A percentile compares a stretch with the other conserved stretches of the same genome.
These are phyloP conservation scores for Penicillium sp. DNA, from an alignment of 2,329 filamentous ascomycete genomes.

Conservation along the genomic window DNA sequence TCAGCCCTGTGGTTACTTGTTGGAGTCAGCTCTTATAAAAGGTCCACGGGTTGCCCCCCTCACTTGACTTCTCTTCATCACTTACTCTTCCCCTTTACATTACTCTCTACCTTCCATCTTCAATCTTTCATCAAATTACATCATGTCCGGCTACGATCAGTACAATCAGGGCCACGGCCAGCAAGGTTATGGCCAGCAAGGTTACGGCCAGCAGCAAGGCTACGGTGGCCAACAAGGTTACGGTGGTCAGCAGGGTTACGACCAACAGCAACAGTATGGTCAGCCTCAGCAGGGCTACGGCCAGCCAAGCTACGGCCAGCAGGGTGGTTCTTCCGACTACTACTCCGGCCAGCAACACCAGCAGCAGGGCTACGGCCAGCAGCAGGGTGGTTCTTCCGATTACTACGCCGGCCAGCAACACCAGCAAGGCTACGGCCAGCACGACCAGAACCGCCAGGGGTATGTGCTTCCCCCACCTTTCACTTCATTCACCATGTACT, in stretches of 20 bases:
- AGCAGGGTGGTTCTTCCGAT: constrained; percentile 11
- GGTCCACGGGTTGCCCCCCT: neutral
- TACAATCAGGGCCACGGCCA: constrained; percentile 20
- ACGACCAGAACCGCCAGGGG: constrained; percentile 29
- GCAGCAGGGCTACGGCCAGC: constrained; percentile 22
- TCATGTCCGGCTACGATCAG: constrained; percentile 29
- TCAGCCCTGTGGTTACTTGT: constrained; percentile 13
- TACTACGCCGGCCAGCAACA: constrained; percentile 20
- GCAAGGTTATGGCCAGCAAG: constrained; percentile 7
- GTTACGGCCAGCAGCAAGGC: constrained; percentile 8
- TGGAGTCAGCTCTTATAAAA: constrained; percentile 8
- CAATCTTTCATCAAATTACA: neutral
- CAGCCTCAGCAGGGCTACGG: constrained; percentile 29
- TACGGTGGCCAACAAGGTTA: constrained; percentile 26
- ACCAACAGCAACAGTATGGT: constrained; percentile 26
- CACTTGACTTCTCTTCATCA: constrained; percentile 1
- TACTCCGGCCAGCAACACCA: constrained; percentile 21
- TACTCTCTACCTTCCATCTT: neutral
- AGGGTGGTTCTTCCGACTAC: constrained; percentile 13
- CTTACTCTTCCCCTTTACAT: constrained; percentile 5
- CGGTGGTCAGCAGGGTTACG: constrained; percentile 22
- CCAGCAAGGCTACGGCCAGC: constrained; percentile 14
- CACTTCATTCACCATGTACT: constrained; percentile 3
- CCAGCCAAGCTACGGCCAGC: constrained; percentile 21
- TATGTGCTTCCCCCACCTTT: constrained; percentile 19